Percentiles rank a stretch among this genome's conserved stretches.
These are phyloP conservation scores for cucumber (Cucumis sativus) DNA, from an alignment of 306 rosid species.

Conservation along the genomic window DNA sequence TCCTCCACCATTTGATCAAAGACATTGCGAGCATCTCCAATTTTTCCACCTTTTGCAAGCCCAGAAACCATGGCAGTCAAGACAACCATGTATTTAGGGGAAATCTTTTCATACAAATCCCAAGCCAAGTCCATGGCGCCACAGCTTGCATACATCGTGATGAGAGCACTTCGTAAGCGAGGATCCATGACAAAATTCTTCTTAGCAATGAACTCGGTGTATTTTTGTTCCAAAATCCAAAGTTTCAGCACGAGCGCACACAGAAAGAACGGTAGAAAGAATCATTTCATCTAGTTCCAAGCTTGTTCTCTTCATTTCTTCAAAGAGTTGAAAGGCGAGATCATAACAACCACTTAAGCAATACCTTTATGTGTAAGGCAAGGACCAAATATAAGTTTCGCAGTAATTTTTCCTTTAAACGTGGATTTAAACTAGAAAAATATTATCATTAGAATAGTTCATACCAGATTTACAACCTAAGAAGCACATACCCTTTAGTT, in stretches of 20 bases:
- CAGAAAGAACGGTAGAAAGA: slow-evolving; percentile 54
- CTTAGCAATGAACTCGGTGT: slow-evolving; percentile 26
- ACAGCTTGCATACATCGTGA: slow-evolving; percentile 57
- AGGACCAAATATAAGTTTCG: neutral
- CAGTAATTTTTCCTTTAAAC: neutral
- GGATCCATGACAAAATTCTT: slow-evolving; percentile 22
- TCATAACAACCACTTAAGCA: slow-evolving; percentile 48
- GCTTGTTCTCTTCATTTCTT: slow-evolving; percentile 48
- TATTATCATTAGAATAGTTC: neutral
- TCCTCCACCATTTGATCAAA: slow-evolving; percentile 57
- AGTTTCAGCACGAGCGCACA: slow-evolving; percentile 46
- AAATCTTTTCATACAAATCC: slow-evolving; percentile 29
- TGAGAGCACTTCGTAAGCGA: slow-evolving; percentile 49
- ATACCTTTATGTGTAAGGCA: slow-evolving; percentile 30
- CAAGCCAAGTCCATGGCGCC: slow-evolving; percentile 64
- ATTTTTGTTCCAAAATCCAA: slow-evolving; percentile 24
- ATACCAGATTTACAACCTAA: too few relatives aligned
- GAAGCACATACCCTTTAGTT: too few relatives aligned
- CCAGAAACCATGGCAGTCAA: slow-evolving; percentile 73
- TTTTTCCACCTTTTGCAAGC: slow-evolving; percentile 44
- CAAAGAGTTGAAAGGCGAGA: slow-evolving; percentile 44
- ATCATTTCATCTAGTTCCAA: slow-evolving; percentile 46
- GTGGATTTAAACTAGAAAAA: neutral
- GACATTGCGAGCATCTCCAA: slow-evolving; percentile 42
- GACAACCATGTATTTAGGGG: slow-evolving; percentile 37